These are phyloP conservation scores for Phylloporus sp. DNA, from an alignment of 768 basidiomycete species.

Conservation along the genomic window DNA sequence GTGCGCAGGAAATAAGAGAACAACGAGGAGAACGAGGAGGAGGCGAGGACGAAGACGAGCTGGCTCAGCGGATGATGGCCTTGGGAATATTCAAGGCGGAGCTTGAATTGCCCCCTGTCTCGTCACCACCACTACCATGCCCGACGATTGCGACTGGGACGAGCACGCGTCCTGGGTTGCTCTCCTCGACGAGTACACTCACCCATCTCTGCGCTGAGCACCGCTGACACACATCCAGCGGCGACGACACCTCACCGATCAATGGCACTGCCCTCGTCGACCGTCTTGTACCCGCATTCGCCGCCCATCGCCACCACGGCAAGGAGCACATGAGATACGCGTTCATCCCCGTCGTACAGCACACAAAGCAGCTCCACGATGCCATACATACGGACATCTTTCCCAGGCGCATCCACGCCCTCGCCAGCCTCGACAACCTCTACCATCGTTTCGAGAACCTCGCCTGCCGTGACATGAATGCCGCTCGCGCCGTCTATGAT, in stretches of 20 bases:
- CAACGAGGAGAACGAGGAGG: background rate
- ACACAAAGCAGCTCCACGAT: conserved; percentile 36
- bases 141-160: conserved; percentile 22
- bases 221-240: conserved; percentile 22
- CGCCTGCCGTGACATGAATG: conserved; percentile 41
- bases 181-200: conserved; percentile 25
- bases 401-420: conserved; percentile 33
- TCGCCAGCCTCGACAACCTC: conserved; percentile 52
- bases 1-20: conserved; percentile 4
- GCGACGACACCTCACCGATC: conserved; percentile 36
- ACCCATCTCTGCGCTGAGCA: background rate
- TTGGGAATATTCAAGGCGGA: conserved; percentile 17
- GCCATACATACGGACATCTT: conserved; percentile 33
- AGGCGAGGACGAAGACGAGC: conserved; percentile 10
- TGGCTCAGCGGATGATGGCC: background rate
- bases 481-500: conserved; percentile 36
- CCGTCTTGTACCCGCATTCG: conserved; percentile 40
- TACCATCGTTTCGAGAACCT: conserved; percentile 50
- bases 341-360: conserved; percentile 34
- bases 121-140: conserved; percentile 3
- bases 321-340: conserved; percentile 32
- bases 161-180: conserved; percentile 27
- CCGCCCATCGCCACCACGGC: conserved; percentile 26
- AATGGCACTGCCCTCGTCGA: conserved; percentile 46
- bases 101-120: conserved; percentile 15